Evolutionary conservation across 345 rosid genomes (phyloP), one percentile per base, ranked within the genome.

Genomic region (Gossypium rotundifolium): DNA sequence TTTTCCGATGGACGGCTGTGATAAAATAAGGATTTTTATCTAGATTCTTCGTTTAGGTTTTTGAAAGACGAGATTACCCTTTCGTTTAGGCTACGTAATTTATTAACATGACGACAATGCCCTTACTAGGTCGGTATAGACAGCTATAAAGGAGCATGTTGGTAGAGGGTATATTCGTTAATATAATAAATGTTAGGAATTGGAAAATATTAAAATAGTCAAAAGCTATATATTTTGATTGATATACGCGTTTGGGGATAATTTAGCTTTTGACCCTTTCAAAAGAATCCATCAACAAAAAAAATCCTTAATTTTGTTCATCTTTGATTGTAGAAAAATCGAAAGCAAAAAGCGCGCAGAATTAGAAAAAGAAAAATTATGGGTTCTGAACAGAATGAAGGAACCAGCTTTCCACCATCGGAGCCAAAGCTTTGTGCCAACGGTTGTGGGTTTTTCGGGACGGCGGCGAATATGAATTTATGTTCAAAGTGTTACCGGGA

Each of bases 401-500:
- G 91, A 53, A 90, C 93, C 11, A 93, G 98, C 76, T 81, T 82
- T 58, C 78, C 93, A 2, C 88, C 23, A 90, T 87, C 3, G 87
- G 90, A 91, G 78, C 85, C 88, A 1, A 83, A 73, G 85, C 97
- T 90, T 33, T 93, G 97, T 68, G 87, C 81, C 12, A 91, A 93
- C 60, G 96, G 96, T 38, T 93, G 98, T 1, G 96, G 94, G 1
- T 91, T 91, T 83, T 90, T 90, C 42, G 98, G 97, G 2, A 83
- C 89, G 65, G 81, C 93, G 0, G 73, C 93, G 10, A 91, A 86
- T 84, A 93, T 91, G 95, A 85, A 88, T 74, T 92, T 93, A 11
- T 93, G 97, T 75, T 93, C 98, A 46, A 91, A 88, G 86, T 93
- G 98, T 79, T 91, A 87, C 85, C 75, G 84, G 14, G 87, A 88